Conservation (phyloP, 768 basidiomycete species). For the Melanogaster broomeanus region DNA sequence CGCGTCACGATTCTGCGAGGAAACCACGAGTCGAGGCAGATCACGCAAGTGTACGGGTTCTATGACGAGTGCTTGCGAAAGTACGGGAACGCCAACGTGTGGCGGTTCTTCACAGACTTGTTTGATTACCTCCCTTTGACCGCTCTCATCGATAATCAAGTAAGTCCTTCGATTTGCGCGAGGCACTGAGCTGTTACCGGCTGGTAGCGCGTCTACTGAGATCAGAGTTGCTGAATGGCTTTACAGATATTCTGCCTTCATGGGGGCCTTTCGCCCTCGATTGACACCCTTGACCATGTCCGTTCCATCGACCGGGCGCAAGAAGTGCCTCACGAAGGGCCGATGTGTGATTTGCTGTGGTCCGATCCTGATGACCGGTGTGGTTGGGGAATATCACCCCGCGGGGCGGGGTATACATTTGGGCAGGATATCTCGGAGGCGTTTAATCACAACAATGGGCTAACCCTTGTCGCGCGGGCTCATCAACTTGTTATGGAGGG, state of each 20-base stretch:
- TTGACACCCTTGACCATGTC: constrained; percentile 99
- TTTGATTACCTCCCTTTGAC: constrained; percentile 98
- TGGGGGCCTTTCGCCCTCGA: constrained; percentile 96
- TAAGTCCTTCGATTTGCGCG: constrained; percentile 44
- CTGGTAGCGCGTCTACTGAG: constrained; percentile 3
- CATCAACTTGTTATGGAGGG: constrained; percentile 98
- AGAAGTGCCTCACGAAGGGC: constrained; percentile 99
- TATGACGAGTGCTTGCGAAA: constrained; percentile 99
- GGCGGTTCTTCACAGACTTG: constrained; percentile 98
- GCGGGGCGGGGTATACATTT: constrained; percentile 98
- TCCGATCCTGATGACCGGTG: constrained; percentile 99
- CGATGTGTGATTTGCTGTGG: constrained; percentile 99
- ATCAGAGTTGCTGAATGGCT: constrained; percentile 5
- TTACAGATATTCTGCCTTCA: constrained; percentile 96
- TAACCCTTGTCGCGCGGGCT: constrained; percentile 92
- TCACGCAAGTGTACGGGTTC: constrained; percentile 99
- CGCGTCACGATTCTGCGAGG: constrained; percentile 97
- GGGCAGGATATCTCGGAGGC: constrained; percentile 99
- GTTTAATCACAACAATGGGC: constrained; percentile 98
- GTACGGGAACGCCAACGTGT: constrained; percentile 99
- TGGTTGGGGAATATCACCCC: constrained; percentile 99
- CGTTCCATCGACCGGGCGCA: constrained; percentile 98
- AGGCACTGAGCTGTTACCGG: background rate
- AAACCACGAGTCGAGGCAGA: constrained; percentile 98
- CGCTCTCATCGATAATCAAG: constrained; percentile 98